These are phyloP conservation scores for Puccinia coronata DNA, from an alignment of 1,284 basidiomycete species.

Conservation along the genomic window DNA sequence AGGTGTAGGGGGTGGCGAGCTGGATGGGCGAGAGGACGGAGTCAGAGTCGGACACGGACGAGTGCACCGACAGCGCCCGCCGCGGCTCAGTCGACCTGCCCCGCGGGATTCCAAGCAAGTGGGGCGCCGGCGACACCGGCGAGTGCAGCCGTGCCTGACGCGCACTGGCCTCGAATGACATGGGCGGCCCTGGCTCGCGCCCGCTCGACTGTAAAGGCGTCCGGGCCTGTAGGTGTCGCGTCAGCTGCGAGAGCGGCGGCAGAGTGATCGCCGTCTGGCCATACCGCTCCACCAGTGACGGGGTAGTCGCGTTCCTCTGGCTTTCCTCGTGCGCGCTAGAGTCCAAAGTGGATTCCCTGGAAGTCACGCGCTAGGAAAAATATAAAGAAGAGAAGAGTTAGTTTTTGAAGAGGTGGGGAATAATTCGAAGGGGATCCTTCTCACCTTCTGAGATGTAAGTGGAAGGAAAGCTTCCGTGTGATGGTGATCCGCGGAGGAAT, in stretches of 20 bases:
- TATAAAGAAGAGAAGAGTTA: no score
- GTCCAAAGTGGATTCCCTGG: slow-evolving; percentile 94
- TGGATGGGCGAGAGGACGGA: slow-evolving; percentile 1
- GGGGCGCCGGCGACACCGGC: neutral
- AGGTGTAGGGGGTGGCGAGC: neutral
- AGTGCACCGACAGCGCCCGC: slow-evolving; percentile 13
- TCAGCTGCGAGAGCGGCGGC: slow-evolving; percentile 7
- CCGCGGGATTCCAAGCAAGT: neutral
- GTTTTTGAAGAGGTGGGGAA: no score
- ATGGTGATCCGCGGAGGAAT: no score
- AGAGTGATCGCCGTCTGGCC: neutral
- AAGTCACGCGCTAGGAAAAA: no score
- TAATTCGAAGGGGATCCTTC: no score
- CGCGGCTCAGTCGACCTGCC: neutral
- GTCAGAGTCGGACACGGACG: slow-evolving; percentile 18
- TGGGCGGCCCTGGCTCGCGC: slow-evolving; percentile 25
- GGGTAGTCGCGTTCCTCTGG: neutral
- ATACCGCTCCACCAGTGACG: neutral
- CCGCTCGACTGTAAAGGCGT: no score
- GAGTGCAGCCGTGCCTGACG: slow-evolving; percentile 27
- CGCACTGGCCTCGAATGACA: slow-evolving; percentile 40
- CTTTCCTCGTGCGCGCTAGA: no score
- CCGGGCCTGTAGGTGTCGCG: neutral
- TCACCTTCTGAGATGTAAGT: no score
- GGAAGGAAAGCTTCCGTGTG: no score